Conservation (phyloP, 768 basidiomycete genomes). For the Lactarius quietus region DNA sequence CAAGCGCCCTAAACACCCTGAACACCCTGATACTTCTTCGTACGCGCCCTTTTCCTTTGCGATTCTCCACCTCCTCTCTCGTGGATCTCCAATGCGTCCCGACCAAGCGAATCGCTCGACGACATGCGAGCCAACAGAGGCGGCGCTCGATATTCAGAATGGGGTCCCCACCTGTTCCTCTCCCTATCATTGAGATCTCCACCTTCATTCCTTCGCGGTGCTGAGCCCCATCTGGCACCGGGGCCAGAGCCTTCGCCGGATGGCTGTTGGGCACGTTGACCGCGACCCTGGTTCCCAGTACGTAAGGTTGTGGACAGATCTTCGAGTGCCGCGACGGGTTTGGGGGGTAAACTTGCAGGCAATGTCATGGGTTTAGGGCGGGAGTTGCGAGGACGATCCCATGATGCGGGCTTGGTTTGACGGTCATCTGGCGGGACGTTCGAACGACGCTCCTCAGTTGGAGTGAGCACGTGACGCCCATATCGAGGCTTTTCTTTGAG, state of each 20-base stretch:
- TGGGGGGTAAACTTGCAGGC: conserved; percentile 19
- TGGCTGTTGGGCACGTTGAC: conserved; percentile 16
- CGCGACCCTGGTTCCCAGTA: conserved; percentile 8
- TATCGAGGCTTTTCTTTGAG: conserved; percentile 11
- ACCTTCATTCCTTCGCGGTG: conserved; percentile 1
- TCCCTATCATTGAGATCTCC: conserved; percentile 10
- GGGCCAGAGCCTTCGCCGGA: neutral
- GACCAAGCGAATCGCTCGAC: neutral
- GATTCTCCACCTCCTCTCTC: conserved; percentile 6
- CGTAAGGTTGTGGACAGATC: conserved; percentile 11
- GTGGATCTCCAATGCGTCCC: neutral
- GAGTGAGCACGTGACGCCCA: neutral
- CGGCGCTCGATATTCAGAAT: conserved; percentile 12
- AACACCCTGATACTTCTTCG: conserved; percentile 16
- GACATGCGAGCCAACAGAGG: conserved; percentile 22
- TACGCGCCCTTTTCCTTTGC: conserved; percentile 14
- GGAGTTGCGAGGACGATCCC: conserved; percentile 19
- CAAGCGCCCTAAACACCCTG: neutral
- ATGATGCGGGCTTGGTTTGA: conserved; percentile 9
- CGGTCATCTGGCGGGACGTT: conserved; percentile 1
- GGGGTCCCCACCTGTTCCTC: conserved; percentile 8
- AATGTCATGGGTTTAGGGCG: conserved; percentile 8
- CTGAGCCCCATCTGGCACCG: neutral
- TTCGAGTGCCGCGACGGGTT: conserved; percentile 21
- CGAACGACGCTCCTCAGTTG: neutral